These are phyloP conservation scores for Aspergillus costaricaensis DNA, from an alignment of 2,329 filamentous ascomycete genomes.

Conservation along the genomic window DNA sequence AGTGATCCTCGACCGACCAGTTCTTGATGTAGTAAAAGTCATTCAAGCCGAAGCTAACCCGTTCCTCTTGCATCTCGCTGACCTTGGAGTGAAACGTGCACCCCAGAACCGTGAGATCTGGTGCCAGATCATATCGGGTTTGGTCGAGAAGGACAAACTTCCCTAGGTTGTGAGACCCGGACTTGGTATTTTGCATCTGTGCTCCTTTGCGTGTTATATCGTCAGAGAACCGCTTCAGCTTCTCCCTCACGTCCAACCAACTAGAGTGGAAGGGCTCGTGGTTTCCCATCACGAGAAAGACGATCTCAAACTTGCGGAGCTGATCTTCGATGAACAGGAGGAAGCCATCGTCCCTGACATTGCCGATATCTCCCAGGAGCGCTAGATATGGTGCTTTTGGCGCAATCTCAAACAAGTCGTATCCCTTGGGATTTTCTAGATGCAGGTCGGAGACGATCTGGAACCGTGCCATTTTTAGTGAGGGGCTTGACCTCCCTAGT, in stretches of 20 bases:
- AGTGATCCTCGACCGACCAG: constrained; percentile 39
- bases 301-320: constrained; percentile 50
- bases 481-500: not conserved
- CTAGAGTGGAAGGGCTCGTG: constrained; percentile 55
- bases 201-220: constrained; percentile 19
- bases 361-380: constrained; percentile 60
- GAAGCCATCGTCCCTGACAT: constrained; percentile 47
- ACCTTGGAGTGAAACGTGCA: constrained; percentile 56
- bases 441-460: constrained; percentile 63
- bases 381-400: constrained; percentile 55
- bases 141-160: constrained; percentile 47
- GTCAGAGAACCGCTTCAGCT: constrained; percentile 28
- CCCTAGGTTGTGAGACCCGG: constrained; percentile 22
- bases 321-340: constrained; percentile 53
- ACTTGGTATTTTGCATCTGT: constrained; percentile 1
- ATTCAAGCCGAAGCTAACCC: constrained; percentile 49
- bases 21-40: constrained; percentile 54
- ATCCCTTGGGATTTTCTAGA: constrained; percentile 53
- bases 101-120: constrained; percentile 45
- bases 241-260: constrained; percentile 28
- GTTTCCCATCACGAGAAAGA: constrained; percentile 59
- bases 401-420: constrained; percentile 53
- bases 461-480: constrained; percentile 26
- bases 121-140: constrained; percentile 41
- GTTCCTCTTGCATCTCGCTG: constrained; percentile 36